phyloP scores from a whole-genome alignment of 139 green algal species.

The Haematococcus lacustris region DNA sequence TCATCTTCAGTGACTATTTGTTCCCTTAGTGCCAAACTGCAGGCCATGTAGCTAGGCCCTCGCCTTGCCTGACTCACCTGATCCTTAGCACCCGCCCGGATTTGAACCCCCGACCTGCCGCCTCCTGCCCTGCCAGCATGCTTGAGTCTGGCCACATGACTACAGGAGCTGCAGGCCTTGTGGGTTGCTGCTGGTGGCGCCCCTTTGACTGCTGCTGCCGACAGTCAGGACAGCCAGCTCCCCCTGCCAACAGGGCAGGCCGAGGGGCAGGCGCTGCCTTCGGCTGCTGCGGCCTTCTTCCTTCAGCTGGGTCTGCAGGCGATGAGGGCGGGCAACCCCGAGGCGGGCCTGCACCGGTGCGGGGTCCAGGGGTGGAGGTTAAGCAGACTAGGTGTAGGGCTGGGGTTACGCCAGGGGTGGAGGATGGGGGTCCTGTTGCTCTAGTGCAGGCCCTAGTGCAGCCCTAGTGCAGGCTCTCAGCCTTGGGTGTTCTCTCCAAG shows the following conservation, averaged over 20 bases:
- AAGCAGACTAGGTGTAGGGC: background rate
- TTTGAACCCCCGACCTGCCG: background rate
- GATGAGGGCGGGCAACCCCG: background rate
- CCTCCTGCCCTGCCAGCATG: background rate
- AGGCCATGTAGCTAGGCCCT: background rate
- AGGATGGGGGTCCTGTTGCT: background rate
- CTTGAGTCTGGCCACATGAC: background rate
- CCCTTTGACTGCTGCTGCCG: background rate
- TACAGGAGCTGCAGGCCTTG: background rate
- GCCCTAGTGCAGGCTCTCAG: background rate
- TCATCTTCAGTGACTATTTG: background rate
- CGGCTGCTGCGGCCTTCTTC: background rate
- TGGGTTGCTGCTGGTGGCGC: background rate
- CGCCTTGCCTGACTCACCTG: background rate
- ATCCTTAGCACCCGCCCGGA: too few species aligned
- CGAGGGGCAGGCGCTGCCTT: background rate
- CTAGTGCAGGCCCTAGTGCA: background rate
- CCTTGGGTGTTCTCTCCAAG: background rate
- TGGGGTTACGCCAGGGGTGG: background rate
- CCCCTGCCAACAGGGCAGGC: background rate
- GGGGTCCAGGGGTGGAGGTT: background rate
- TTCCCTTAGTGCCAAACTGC: background rate
- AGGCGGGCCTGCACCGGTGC: slow-evolving; percentile 1
- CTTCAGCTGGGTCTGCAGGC: background rate
- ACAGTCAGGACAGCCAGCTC: background rate